Conservation (phyloP, 129 eudicot genomes). For the Flaveria ramosissima region DNA sequence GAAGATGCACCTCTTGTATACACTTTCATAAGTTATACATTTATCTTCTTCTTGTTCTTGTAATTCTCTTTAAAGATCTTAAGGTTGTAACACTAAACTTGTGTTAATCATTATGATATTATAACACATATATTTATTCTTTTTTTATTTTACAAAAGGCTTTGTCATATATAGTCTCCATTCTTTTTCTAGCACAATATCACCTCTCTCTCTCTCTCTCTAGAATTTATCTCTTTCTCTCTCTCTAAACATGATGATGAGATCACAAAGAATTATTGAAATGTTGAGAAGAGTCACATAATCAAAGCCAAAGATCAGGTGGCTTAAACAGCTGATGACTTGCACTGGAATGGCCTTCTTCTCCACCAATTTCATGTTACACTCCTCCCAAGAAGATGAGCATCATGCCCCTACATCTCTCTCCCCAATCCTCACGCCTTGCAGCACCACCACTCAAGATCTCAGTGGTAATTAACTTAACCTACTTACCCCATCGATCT, state of each 20-base stretch:
- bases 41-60: no score
- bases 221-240: constrained; percentile 9
- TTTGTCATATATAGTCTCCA: constrained; percentile 32
- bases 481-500: neutral
- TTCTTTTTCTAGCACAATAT: constrained; percentile 27
- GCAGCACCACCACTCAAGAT: constrained; percentile 65
- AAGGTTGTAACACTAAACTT: no score
- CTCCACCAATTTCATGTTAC: constrained; percentile 81
- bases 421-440: constrained; percentile 55
- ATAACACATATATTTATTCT: neutral
- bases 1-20: no score
- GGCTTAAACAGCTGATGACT: constrained; percentile 49
- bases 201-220: constrained; percentile 10
- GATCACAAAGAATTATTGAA: constrained; percentile 28
- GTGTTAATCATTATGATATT: no score
- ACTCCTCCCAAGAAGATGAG: constrained; percentile 60
- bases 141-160: neutral
- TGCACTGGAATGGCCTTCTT: constrained; percentile 78
- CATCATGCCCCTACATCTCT: constrained; percentile 62
- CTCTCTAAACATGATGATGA: constrained; percentile 36
- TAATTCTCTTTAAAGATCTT: no score
- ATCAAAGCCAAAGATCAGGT: constrained; percentile 11
- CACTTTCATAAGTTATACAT: no score
- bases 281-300: constrained; percentile 33
- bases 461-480: constrained; percentile 55